These are phyloP conservation scores for Tardiomyces depauwii DNA, from an alignment of 1,139 yeast species.

Conservation along the genomic window DNA sequence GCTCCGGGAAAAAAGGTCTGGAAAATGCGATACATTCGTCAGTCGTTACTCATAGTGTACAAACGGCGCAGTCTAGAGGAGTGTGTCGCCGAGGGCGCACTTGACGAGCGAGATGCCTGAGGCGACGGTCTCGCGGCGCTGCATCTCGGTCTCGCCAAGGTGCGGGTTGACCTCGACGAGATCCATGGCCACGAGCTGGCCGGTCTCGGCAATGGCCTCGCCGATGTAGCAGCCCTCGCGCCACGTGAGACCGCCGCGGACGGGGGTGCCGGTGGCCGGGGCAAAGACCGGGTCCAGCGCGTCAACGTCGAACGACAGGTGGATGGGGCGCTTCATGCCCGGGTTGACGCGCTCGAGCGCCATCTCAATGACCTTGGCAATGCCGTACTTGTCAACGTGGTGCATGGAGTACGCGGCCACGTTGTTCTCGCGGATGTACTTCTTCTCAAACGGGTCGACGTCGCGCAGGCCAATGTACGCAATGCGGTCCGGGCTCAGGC, in stretches of 20 bases:
- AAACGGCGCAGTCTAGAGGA: constrained; percentile 35
- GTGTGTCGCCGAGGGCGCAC: constrained; percentile 89
- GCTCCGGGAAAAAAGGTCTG: too few relatives aligned
- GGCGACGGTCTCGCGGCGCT: constrained; percentile 72
- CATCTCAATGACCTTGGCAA: constrained; percentile 84
- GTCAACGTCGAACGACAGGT: constrained; percentile 90
- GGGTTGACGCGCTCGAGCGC: constrained; percentile 77
- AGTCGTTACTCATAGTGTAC: neutral
- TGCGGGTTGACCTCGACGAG: constrained; percentile 91
- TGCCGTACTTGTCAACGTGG: constrained; percentile 90
- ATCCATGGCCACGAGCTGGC: constrained; percentile 76
- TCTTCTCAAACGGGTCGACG: constrained; percentile 78
- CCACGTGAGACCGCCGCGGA: constrained; percentile 87
- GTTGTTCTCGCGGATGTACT: constrained; percentile 54
- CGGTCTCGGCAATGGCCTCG: constrained; percentile 85
- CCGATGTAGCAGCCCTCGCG: constrained; percentile 91
- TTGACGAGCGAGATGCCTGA: constrained; percentile 88
- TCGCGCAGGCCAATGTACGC: constrained; percentile 95
- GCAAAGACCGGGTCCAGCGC: constrained; percentile 92
- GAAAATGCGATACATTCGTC: too few relatives aligned
- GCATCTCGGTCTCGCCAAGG: constrained; percentile 68
- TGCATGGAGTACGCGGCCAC: constrained; percentile 92
- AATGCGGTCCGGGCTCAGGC: constrained; percentile 55
- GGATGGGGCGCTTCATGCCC: constrained; percentile 62
- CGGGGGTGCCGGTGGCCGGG: constrained; percentile 97